Base-by-base conservation (phyloP, 768 basidiomycete genomes). In the Serendipita indica region DNA sequence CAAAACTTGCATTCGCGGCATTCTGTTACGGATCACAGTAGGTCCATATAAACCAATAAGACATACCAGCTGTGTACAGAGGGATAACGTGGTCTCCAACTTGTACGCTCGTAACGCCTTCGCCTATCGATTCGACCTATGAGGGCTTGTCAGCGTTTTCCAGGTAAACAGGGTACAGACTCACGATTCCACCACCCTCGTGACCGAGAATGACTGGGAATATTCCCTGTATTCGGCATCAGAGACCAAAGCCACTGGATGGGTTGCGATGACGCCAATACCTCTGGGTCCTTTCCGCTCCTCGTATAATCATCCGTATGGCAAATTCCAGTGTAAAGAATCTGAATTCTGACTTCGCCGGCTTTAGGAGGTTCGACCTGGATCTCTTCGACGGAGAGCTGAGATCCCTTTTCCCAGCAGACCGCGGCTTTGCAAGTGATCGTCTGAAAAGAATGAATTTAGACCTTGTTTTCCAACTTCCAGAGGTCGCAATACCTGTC, bases 1-100 rank as follows among this genome's bases (percentile, higher is more conserved):
- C 96, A 99, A 76, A 98, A 98, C 71, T 97, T 98, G 76, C 96
- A 99, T 73, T 99, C 86, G 34, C 80, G 80, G 68, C 91, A 96
- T 71, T 96, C 92, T 86, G 63, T 68, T 6, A 6, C 27, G n/a
- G 5, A n/a, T 43, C 27, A 18, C n/a, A 43, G n/a, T 7, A 7
- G 41, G 41, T 18, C 58, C 12, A 34, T 25, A 6, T 27, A 22
- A 57, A 49, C 60, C 41, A 60, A 43, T 46, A 60, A 2, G 12
- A 66, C 76, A 58, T 58, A 86, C 91, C 91, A 43, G 92, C 92
- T 30, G 91, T 97, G 71, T 97, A 92, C 57, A 99, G 80, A 18
- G 96, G 96, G 63, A 99, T 81, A 65, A 98, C 96, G 76, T 97
- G 94, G 69, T 99, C 94, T 22, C 94, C 96, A 25, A 77, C 76